Evolutionary conservation across 176 grass and related monocot genomes (phyloP).

Genomic region (Avena eriantha): DNA sequence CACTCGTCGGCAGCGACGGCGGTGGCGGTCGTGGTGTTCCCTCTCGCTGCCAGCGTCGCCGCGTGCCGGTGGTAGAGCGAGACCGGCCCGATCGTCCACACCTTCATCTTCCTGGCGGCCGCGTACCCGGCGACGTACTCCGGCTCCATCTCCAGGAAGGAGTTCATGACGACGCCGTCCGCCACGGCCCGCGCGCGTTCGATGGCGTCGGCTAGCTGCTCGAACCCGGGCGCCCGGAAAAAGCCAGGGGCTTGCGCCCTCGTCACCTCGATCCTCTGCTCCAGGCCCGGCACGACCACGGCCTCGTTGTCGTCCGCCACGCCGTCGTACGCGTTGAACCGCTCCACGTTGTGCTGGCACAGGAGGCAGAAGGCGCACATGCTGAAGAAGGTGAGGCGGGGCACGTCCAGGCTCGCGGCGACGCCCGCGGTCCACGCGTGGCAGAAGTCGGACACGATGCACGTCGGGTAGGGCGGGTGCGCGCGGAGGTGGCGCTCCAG

Average conservation of each 20-base stretch:
- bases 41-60: slow-evolving; percentile 9
- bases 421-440: slow-evolving; percentile 58
- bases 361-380: slow-evolving; percentile 65
- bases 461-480: slow-evolving; percentile 46
- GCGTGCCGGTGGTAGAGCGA: slow-evolving; percentile 54
- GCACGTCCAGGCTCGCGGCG: slow-evolving; percentile 50
- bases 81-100: slow-evolving; percentile 65
- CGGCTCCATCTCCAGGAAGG: slow-evolving; percentile 61
- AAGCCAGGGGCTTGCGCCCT: slow-evolving; percentile 45
- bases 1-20: slow-evolving; percentile 42
- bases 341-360: slow-evolving; percentile 54
- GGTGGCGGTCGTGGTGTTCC: slow-evolving; percentile 5
- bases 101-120: slow-evolving; percentile 48
- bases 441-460: slow-evolving; percentile 69
- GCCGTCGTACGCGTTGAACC: slow-evolving; percentile 42
- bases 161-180: slow-evolving; percentile 67
- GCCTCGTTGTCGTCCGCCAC: slow-evolving; percentile 42
- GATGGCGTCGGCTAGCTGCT: neutral
- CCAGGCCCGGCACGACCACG: slow-evolving; percentile 53
- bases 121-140: slow-evolving; percentile 51
- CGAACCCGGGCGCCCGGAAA: neutral
- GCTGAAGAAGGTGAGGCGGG: slow-evolving; percentile 53
- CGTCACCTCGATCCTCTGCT: slow-evolving; percentile 51
- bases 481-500: slow-evolving; percentile 48
- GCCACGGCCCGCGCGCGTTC: slow-evolving; percentile 30